Evolutionary conservation across 1,139 yeast species (phyloP), one percentile per base, ranked within the genome.

Genomic region (Sugiyamaella pinicola): DNA sequence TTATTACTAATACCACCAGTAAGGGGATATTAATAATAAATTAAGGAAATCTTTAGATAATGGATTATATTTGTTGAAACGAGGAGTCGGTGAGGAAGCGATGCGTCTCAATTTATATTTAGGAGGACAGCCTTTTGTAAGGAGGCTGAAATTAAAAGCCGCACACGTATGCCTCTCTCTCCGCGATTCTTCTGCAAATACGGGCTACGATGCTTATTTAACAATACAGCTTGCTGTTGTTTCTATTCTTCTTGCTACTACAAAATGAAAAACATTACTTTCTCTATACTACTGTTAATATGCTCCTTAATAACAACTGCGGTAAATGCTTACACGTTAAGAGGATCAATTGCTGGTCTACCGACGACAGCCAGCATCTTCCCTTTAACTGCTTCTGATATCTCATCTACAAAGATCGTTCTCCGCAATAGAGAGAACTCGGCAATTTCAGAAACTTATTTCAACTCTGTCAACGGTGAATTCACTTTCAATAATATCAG

Each of bases 401-500:
- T 54, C 19, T 51, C 54, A 4, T 48, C 55, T 1, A 49, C 57
- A 3, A 40, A 37, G 47, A 41, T 53, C 1, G 49, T 54, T 2
- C 48, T 49, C 33, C 51, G 49, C 9, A 41, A 42, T 9, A 44
- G 55, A 21, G 37, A 47, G n/a, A 41, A 35, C 7, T 43, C 49
- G 34, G 19, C 29, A 9, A 24, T 38, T 8, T 37, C 49, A 15
- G 49, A 46, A 18, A 34, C 49, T 3, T 46, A 47, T n/a, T 31
- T 46, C 15, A 21, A 19, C 3, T 15, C 33, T 18, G 38, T 37
- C 17, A 50, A 58, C 17, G 67, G 69, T 21, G 52, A 53, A 9
- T 69, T 69, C 56, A 55, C 53, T 26, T 65, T 69, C 54, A 50
- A 55, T 18, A 64, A 65, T 34, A 58, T 69, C 17, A 28, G 58